These are phyloP conservation scores for Scedosporium dehoogii DNA, from an alignment of 2,329 filamentous ascomycete genomes.

Conservation along the genomic window DNA sequence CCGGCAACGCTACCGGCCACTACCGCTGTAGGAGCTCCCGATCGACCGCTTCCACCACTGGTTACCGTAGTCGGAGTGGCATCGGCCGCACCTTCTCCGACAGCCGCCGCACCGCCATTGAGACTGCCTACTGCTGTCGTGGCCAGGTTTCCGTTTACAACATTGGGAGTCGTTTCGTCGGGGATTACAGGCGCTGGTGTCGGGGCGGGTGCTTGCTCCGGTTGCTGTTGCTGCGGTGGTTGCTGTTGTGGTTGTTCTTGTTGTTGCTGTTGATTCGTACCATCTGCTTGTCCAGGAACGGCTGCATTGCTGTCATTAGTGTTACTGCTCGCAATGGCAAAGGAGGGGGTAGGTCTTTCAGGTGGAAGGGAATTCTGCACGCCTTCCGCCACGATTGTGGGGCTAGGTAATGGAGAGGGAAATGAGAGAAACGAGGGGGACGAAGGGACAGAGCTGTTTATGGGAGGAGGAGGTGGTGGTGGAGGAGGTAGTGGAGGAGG, in stretches of 20 bases:
- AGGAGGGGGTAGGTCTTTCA: neutral
- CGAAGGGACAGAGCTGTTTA: conserved; percentile 7
- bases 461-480: conserved; percentile 3
- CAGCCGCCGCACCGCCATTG: neutral
- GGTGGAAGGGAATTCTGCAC: neutral
- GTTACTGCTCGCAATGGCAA: conserved; percentile 21
- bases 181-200: neutral
- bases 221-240: neutral
- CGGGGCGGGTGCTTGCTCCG: neutral
- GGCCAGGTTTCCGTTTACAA: neutral
- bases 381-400: neutral
- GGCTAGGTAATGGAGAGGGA: neutral
- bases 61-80: conserved; percentile 1
- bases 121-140: conserved; percentile 1
- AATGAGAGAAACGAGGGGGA: neutral
- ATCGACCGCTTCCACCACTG: conserved; percentile 4
- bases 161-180: neutral
- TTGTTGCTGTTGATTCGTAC: neutral
- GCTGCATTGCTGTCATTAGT: conserved; percentile 23
- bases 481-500: too few species aligned
- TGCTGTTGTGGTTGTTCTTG: neutral
- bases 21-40: conserved; percentile 24
- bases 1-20: conserved; percentile 44
- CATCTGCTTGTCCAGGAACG: neutral
- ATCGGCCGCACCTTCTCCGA: conserved; percentile 6